Evolutionary conservation across 148 eudicot genomes (phyloP).

Genomic region (Dysphania ambrosioides): DNA sequence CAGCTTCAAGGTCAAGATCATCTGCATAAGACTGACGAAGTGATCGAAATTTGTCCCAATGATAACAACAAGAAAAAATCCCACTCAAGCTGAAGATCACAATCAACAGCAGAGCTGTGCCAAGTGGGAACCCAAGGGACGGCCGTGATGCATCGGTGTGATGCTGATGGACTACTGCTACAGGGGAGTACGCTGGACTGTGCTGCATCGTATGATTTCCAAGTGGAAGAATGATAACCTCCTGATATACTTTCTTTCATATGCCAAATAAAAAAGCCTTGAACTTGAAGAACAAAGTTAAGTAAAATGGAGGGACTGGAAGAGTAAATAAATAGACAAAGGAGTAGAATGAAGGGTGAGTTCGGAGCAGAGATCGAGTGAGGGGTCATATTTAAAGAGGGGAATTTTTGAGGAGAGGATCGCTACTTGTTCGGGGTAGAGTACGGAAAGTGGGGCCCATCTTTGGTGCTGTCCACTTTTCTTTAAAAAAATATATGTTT

Average conservation of each 20-base stretch:
- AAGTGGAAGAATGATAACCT: background rate
- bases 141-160: constrained; percentile 54
- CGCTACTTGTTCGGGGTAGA: constrained; percentile 27
- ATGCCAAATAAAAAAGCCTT: constrained; percentile 14
- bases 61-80: constrained; percentile 87
- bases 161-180: background rate
- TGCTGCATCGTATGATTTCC: constrained; percentile 34
- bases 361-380: constrained; percentile 8
- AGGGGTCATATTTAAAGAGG: constrained; percentile 20
- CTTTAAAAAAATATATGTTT: background rate
- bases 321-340: background rate
- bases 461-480: background rate
- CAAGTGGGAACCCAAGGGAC: constrained; percentile 81
- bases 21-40: constrained; percentile 45
- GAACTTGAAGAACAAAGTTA: too few species aligned
- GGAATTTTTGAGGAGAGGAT: background rate
- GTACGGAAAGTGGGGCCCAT: constrained; percentile 32
- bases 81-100: constrained; percentile 78
- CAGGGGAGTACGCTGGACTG: constrained; percentile 45
- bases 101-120: constrained; percentile 63
- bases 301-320: constrained; percentile 4
- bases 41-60: constrained; percentile 80
- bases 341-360: background rate
- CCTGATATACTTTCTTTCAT: constrained; percentile 21
- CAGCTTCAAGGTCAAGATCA: constrained; percentile 26